phyloP scores from a whole-genome alignment of 2,329 filamentous ascomycete species.

The Colletotrichum theobromicola region DNA sequence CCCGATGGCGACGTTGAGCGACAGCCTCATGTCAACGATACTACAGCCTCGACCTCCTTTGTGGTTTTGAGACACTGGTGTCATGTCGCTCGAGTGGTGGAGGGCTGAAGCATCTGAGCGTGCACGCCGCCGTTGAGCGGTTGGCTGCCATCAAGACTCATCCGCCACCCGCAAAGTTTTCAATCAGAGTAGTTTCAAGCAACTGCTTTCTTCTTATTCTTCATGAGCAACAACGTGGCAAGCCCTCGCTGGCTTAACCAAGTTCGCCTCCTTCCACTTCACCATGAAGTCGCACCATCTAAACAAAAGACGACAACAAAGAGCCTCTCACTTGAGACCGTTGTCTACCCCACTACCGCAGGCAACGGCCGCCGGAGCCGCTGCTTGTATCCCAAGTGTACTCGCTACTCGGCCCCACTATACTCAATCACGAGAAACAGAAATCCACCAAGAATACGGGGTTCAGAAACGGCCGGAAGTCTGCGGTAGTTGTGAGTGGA shows the following conservation, averaged over 20 bases:
- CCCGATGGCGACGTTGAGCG: neutral
- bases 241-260: neutral
- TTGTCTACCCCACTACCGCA: neutral
- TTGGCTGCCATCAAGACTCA: neutral
- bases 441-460: neutral
- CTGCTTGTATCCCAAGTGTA: neutral
- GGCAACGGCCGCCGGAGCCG: neutral
- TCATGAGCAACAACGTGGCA: neutral
- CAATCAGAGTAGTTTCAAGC: neutral
- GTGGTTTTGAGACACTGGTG: neutral
- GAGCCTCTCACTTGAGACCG: neutral
- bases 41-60: neutral
- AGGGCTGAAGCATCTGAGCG: neutral
- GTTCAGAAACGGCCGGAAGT: neutral
- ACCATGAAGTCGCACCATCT: neutral
- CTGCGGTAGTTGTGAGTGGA: neutral
- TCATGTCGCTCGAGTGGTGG: neutral
- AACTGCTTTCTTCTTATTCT: neutral
- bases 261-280: neutral
- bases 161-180: neutral
- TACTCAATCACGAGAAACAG: neutral
- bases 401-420: neutral
- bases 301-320: slow-evolving; percentile 2
- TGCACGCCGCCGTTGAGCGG: neutral
- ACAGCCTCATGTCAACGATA: neutral